Evolutionary conservation across 805 yeast species (phyloP), one percentile per base, ranked within the genome.

Genomic region (Starmerella geochares): DNA sequence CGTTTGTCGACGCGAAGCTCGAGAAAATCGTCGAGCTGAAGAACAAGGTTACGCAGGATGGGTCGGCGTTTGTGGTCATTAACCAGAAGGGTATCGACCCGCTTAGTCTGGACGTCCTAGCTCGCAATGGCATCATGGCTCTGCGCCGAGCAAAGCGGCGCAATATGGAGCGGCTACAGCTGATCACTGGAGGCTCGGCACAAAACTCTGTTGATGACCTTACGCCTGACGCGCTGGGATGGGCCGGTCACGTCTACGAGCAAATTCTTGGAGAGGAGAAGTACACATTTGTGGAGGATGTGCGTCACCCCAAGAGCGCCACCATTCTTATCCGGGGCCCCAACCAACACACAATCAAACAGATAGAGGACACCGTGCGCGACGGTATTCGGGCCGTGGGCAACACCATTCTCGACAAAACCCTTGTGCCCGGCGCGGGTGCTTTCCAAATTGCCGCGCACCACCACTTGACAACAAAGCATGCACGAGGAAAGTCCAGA

Each of bases 61-160:
- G 78, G 56, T 74, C 80, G 61, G 86, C 90, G 2, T 92, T 92
- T 68, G 97, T 92, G 51, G 84, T 92, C 50, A 84, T 92, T 66
- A 92, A 92, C 70, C 98, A 92, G 70, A 92, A 92, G 74, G 98
- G 98, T 61, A 92, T 92, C 58, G 98, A 92, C 65, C 98, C 98
- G 56, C 83, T 92, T 92, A 87, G 96, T 7, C 72, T 92, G 55
- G 98, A 92, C 65, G 81, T 90, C 4, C 74, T 92, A 56, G 97
- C 97, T 39, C 86, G 86, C 65, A 83, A 92, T 68, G 84, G 83
- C 60, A 92, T 92, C 58, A 73, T 92, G 60, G 98, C 98, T 1
- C 75, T 92, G 61, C 81, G 99, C 73, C 80, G 98, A 65, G 99
- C 99, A 39, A 92, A 92, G 74, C 81, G 99, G 73, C 83, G 99